Evolutionary conservation across 257 asterid species (phyloP).

Genomic region (Jasminum sambac): DNA sequence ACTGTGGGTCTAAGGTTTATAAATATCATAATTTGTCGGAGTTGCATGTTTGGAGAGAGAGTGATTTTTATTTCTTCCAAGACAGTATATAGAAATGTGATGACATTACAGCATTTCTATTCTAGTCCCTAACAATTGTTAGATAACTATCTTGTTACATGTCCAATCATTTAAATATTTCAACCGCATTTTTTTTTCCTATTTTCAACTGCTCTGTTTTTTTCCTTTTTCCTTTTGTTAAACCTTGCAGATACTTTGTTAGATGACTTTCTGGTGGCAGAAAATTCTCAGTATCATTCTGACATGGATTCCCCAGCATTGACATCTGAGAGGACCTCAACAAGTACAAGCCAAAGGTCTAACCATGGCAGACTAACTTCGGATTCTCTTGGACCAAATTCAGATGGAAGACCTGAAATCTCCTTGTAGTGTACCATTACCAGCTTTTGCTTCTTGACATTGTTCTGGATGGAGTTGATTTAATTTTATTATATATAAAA

Average conservation of each 20-base stretch:
- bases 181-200: conserved; percentile 2
- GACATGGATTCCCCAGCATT: conserved; percentile 49
- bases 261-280: conserved; percentile 88
- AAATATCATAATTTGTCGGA: conserved; percentile 3
- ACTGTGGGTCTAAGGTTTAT: conserved; percentile 1
- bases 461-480: conserved; percentile 4
- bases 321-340: conserved; percentile 48
- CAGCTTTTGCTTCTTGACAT: conserved; percentile 19
- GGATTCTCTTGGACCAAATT: conserved; percentile 35
- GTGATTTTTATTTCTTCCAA: too few relatives aligned
- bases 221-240: too few relatives aligned
- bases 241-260: conserved; percentile 64
- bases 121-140: too few relatives aligned
- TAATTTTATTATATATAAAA: conserved; percentile 18
- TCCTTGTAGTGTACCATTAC: conserved; percentile 42
- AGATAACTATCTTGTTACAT: too few relatives aligned
- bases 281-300: conserved; percentile 74
- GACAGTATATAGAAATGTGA: too few relatives aligned
- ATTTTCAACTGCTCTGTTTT: conserved; percentile 16
- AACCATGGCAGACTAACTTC: conserved; percentile 38
- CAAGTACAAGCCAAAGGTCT: conserved; percentile 57
- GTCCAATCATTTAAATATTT: too few relatives aligned
- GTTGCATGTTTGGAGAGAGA: not conserved
- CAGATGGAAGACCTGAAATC: conserved; percentile 61
- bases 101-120: too few relatives aligned